A percentile compares a stretch with the other conserved stretches of the same genome.
Conservation (phyloP, 352 stramenopile genomes). For the Phytophthora sp. region DNA sequence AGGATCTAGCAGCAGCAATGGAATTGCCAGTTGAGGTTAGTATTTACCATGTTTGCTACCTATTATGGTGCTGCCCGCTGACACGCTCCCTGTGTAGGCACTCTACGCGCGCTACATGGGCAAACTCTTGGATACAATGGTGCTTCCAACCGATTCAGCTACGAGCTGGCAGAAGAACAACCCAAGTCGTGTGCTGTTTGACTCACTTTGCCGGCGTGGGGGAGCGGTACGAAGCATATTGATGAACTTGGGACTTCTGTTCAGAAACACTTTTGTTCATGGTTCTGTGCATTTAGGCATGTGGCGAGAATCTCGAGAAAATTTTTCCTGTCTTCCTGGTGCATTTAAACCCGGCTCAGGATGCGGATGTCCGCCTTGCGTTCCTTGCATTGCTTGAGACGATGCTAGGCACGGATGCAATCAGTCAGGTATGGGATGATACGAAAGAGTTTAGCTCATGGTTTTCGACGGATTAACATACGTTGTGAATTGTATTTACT, state of each 20-base stretch:
- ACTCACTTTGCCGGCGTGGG: constrained; percentile 74
- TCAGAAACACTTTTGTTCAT: background rate
- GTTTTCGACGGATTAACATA: no score
- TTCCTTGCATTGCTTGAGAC: constrained; percentile 88
- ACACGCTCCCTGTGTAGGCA: constrained; percentile 26
- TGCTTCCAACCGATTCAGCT: constrained; percentile 41
- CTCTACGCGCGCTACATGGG: constrained; percentile 64
- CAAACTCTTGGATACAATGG: constrained; percentile 62
- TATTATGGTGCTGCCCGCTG: background rate
- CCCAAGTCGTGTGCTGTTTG: constrained; percentile 70
- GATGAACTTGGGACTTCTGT: background rate
- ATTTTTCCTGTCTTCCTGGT: constrained; percentile 70
- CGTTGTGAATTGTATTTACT: background rate
- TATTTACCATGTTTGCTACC: background rate
- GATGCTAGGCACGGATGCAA: constrained; percentile 65
- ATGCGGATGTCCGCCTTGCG: constrained; percentile 76
- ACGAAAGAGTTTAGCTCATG: background rate
- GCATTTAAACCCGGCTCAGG: constrained; percentile 68
- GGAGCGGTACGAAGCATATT: constrained; percentile 47
- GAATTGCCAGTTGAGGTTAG: constrained; percentile 51
- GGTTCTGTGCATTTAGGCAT: constrained; percentile 45
- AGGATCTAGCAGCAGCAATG: constrained; percentile 37
- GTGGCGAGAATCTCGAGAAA: constrained; percentile 56
- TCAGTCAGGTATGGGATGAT: constrained; percentile 48
- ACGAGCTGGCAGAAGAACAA: constrained; percentile 69